Evolutionary conservation across 202 grass and related monocot species (phyloP), one percentile per base, ranked within the genome.

Genomic region (Setaria viridis): DNA sequence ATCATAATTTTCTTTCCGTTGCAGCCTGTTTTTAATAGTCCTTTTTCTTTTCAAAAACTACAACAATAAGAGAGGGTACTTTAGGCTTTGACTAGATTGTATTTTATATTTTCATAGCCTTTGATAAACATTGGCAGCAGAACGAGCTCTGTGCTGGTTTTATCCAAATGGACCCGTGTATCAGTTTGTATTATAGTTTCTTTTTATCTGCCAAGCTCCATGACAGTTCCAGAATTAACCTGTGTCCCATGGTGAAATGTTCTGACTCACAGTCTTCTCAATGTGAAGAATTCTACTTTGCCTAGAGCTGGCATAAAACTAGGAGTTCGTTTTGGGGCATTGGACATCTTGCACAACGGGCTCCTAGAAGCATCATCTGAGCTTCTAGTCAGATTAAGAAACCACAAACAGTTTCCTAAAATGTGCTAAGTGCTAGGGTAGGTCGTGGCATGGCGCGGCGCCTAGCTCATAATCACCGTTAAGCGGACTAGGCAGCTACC

Each of bases 321-420:
- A 48, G 29, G 34, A 86, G 13, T 85, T 85, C 46, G 25, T 72
- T 79, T 72, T 72, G 56, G 54, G 47, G 54, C 54, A 11, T 77
- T 56, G 62, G 16, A 13, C 70, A 47, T 63, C 9, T 58, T 71
- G 63, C 55, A 81, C 34, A 39, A 8, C 30, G 3, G 30, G 6
- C 64, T 65, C 53, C 48, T 82, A 71, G 47, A 72, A 78, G 15
- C 42, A 47, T 85, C 17, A 54, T 6, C 63, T 77, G 29, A 17
- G 72, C 39, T 73, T 66, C 51, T 60, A 55, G 3, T 62, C n/a
- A 59, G 71, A 77, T 77, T 20, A 84, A 73, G 54, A 71, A 81
- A 57, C 19, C 33, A 64, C 25, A 86, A 67, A 49, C 7, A 57
- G n/a, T 43, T 55, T 57, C 9, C 12, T 68, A 55, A 25, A 76